A percentile compares a stretch with the other conserved stretches of the same genome.
phyloP scores from a whole-genome alignment of 208 protist species.

The Trichomonas vaginalis region DNA sequence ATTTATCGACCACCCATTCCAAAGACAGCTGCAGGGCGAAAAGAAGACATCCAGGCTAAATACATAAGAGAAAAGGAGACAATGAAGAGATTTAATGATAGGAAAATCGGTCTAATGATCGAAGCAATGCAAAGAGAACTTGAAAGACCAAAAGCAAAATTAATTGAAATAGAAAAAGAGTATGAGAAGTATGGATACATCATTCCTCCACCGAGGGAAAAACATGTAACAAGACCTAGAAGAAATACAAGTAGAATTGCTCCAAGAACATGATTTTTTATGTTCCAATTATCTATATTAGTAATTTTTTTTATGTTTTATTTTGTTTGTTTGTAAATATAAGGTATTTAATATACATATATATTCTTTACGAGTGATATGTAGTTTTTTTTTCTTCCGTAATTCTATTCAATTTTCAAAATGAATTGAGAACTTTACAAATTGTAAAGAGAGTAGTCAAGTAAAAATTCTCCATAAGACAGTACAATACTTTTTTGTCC shows the following conservation, averaged over 20 bases:
- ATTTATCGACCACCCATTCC: neutral
- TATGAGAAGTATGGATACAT: neutral
- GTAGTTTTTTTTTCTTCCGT: too few relatives aligned
- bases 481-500: too few relatives aligned
- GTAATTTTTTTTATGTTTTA: too few relatives aligned
- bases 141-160: neutral
- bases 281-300: neutral
- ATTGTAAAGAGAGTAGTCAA: too few relatives aligned
- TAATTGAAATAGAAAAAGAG: neutral
- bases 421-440: too few relatives aligned
- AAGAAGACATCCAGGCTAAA: neutral
- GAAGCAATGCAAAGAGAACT: neutral
- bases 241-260: neutral
- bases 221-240: neutral
- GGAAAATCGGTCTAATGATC: neutral
- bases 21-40: neutral
- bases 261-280: neutral
- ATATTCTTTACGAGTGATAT: too few relatives aligned
- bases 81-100: neutral
- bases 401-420: too few relatives aligned
- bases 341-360: too few relatives aligned
- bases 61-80: neutral
- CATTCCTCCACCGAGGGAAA: neutral
- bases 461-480: too few relatives aligned
- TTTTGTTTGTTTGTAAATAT: too few relatives aligned